Base-by-base conservation (phyloP, 305 asterid genomes). In the Fraxinus platypoda region DNA sequence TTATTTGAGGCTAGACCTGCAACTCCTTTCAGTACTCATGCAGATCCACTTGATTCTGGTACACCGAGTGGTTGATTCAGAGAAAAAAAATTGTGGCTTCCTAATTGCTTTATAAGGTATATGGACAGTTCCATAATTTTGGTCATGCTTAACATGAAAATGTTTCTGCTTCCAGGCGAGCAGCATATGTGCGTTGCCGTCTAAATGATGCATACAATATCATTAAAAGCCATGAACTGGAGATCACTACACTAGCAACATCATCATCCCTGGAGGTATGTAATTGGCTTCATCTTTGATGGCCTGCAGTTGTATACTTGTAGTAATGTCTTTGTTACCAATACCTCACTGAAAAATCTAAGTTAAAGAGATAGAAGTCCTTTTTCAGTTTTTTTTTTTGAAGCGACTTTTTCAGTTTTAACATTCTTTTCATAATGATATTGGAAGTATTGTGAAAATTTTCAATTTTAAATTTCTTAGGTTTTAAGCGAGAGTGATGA, bases 231-330 rank as follows among this genome's bases (percentile, higher is more conserved):
- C 92, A 81, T 41, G 90, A 91, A 75, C 86, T 90, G 68, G 99
- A 92, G 88, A 94, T 96, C 57, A 38, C 89, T 76, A 94, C 99
- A 19, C 97, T 96, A 68, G 98, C 98, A 73, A 86, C 88, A 9
- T 78, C 92, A 81, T 88, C 95, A 81, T 92, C 95, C 76, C 83
- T 94, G 81, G 85, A 88, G 82, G 99, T 92, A 89, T 31, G 89
- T 80, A 68, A 73, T 76, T 41, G 49, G 64, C 31, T 64, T 74
- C 35, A 77, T 75, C 62, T 8, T 8, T 74, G 81, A 23, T 73
- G 34, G 2, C 62, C 72, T 76, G 49, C 28, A 66, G n/a, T 66
- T 66, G 88, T 4, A 49, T 1, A 49, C 21, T 68, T 68, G 6
- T 4, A 13, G 38, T 80, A 6, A 4, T 49, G 26, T 25, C 21